phyloP scores from a whole-genome alignment of 1,139 yeast species.

The Geotrichum histeridarum region DNA sequence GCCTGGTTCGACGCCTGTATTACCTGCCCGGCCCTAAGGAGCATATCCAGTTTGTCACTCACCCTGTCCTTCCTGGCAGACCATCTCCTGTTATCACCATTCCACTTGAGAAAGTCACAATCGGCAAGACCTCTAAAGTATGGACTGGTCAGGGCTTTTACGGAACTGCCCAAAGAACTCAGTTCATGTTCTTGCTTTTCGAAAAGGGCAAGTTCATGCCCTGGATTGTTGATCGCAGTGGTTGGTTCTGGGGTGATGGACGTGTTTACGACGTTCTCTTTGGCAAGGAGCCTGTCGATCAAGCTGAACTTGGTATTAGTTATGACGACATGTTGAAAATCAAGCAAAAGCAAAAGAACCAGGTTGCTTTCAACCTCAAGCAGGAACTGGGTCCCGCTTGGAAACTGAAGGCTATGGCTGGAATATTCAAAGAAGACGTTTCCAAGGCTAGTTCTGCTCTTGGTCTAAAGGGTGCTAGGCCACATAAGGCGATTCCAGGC shows the following conservation, averaged over 20 bases:
- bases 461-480: not conserved
- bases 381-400: constrained; percentile 40
- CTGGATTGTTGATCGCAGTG: constrained; percentile 79
- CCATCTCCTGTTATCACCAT: constrained; percentile 72
- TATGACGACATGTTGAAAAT: constrained; percentile 48
- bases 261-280: constrained; percentile 73
- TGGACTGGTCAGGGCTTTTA: constrained; percentile 86
- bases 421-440: constrained; percentile 36
- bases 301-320: constrained; percentile 70
- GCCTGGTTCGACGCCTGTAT: constrained; percentile 71
- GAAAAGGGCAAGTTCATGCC: constrained; percentile 54
- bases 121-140: constrained; percentile 60
- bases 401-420: constrained; percentile 36
- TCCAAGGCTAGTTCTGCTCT: constrained; percentile 18
- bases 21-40: constrained; percentile 55
- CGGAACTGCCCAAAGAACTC: constrained; percentile 71
- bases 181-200: constrained; percentile 67
- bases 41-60: constrained; percentile 61
- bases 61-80: constrained; percentile 68
- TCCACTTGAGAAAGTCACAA: constrained; percentile 51
- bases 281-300: constrained; percentile 70
- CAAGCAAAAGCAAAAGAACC: constrained; percentile 31
- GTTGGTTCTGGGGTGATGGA: constrained; percentile 91
- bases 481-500: not conserved
- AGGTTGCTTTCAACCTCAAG: constrained; percentile 35